Evolutionary conservation across 768 basidiomycete species (phyloP).

Genomic region (Trametes cingulata): DNA sequence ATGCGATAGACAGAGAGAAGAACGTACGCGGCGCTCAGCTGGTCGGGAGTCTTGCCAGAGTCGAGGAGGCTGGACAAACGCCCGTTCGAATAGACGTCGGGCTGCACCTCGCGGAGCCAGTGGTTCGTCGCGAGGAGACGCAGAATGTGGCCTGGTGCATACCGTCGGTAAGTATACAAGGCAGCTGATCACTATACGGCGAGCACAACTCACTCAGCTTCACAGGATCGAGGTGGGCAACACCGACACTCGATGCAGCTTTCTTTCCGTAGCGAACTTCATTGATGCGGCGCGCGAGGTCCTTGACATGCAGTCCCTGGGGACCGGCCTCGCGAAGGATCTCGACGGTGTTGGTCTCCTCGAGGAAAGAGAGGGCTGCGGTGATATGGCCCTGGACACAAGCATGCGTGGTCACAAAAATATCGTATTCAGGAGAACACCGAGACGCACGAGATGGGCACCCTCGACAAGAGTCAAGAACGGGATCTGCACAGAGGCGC

Average conservation of each 20-base stretch:
- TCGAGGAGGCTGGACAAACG: constrained; percentile 67
- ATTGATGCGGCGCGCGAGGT: constrained; percentile 24
- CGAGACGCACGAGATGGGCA: constrained; percentile 51
- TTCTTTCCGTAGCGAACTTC: constrained; percentile 3
- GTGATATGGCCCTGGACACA: constrained; percentile 2
- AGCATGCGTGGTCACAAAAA: too few relatives aligned
- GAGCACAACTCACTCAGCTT: constrained; percentile 49
- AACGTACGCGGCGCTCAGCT: background rate
- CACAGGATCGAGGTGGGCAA: constrained; percentile 32
- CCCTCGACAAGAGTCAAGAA: constrained; percentile 67
- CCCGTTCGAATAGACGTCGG: constrained; percentile 71
- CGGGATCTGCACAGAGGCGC: constrained; percentile 24
- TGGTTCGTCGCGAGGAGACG: constrained; percentile 79
- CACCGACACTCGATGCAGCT: too few relatives aligned
- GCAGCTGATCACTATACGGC: too few relatives aligned
- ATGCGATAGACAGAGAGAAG: background rate
- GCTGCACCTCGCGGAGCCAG: constrained; percentile 63
- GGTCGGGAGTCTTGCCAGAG: constrained; percentile 49
- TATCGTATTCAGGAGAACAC: too few relatives aligned
- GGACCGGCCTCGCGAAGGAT: constrained; percentile 67
- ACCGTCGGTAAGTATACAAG: too few relatives aligned
- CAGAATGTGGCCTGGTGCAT: constrained; percentile 58
- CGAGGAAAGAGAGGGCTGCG: constrained; percentile 9
- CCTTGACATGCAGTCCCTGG: constrained; percentile 47
- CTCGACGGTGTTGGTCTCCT: constrained; percentile 53